These are phyloP conservation scores for Cytidiella melzeri DNA, from an alignment of 768 basidiomycete genomes.

Conservation along the genomic window DNA sequence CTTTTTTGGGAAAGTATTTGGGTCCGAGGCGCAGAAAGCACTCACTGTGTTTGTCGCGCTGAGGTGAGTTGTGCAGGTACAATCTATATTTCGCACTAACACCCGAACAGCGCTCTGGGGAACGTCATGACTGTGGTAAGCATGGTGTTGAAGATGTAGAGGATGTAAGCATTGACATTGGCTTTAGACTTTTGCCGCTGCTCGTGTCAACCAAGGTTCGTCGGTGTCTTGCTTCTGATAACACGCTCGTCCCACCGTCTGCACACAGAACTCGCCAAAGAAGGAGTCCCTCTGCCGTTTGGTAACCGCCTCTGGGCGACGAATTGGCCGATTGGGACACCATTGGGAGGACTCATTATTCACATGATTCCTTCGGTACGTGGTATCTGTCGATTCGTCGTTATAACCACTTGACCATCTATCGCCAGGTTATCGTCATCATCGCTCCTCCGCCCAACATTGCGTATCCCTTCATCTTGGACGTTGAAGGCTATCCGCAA, in stretches of 20 bases:
- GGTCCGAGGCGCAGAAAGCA: conserved; percentile 43
- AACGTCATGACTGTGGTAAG: conserved; percentile 22
- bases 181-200: conserved; percentile 41
- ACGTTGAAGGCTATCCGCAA: conserved; percentile 45
- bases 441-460: conserved; percentile 41
- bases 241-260: too few relatives aligned
- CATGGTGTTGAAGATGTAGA: neutral
- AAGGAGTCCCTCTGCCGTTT: conserved; percentile 55
- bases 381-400: neutral
- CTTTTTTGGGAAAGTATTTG: conserved; percentile 57
- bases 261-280: conserved; percentile 53
- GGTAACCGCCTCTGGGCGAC: conserved; percentile 56
- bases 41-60: conserved; percentile 53
- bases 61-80: conserved; percentile 36
- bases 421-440: conserved; percentile 40
- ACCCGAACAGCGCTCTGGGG: conserved; percentile 25
- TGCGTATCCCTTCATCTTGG: conserved; percentile 57
- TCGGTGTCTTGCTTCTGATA: neutral
- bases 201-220: conserved; percentile 47
- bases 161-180: neutral
- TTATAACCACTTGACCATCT: neutral
- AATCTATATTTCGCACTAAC: neutral
- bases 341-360: conserved; percentile 48
- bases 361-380: conserved; percentile 48
- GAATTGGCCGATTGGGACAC: conserved; percentile 55